Conservation (phyloP, 129 eudicot genomes). For the Flaveria robusta region DNA sequence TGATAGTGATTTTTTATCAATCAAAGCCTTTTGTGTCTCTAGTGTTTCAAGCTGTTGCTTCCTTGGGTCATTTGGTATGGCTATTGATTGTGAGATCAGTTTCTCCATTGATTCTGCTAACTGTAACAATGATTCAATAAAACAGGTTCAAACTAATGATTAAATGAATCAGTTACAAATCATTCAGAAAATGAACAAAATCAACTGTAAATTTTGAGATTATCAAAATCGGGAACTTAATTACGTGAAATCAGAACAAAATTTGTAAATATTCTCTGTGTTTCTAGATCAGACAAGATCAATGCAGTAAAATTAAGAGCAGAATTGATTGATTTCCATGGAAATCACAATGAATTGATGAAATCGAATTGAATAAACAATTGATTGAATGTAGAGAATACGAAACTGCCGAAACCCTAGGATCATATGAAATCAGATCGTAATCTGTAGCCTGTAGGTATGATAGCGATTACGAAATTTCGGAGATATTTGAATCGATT, state of each 20-base stretch:
- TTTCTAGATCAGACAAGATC: too few species aligned
- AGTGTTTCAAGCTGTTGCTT: slow-evolving; percentile 50
- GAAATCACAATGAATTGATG: background rate
- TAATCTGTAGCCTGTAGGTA: too few species aligned
- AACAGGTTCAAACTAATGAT: background rate
- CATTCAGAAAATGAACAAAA: background rate
- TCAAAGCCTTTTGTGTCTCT: slow-evolving; percentile 57
- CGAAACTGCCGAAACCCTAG: too few species aligned
- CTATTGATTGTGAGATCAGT: slow-evolving; percentile 49
- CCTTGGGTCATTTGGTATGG: slow-evolving; percentile 74
- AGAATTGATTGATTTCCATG: background rate
- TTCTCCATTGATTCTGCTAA: slow-evolving; percentile 74
- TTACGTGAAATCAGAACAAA: too few species aligned
- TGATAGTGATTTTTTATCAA: slow-evolving; percentile 55
- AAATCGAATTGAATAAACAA: background rate
- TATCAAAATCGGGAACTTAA: too few species aligned
- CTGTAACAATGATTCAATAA: slow-evolving; percentile 24
- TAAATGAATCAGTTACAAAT: background rate
- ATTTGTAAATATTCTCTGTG: too few species aligned
- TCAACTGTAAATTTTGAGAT: background rate
- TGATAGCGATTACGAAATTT: too few species aligned
- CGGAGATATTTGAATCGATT: background rate
- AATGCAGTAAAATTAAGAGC: background rate
- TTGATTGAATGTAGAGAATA: background rate
- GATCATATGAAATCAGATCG: too few species aligned